Evolutionary conservation across 2,329 filamentous ascomycete species (phyloP).

Genomic region (Penicillium thymicola): DNA sequence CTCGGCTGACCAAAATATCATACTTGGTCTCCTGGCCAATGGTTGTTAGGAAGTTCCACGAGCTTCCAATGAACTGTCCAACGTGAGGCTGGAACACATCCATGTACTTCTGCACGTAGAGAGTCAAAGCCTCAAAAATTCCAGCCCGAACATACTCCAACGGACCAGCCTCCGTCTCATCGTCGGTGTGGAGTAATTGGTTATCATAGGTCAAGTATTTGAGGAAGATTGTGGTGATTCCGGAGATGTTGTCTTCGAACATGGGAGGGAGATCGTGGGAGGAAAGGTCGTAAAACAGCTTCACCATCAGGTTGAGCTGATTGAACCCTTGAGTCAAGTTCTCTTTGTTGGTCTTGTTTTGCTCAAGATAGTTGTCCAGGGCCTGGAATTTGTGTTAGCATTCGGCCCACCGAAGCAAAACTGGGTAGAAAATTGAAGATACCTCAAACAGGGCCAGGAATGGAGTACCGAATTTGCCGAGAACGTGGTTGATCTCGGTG

Average conservation of each 20-base stretch:
- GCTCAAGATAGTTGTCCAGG: conserved; percentile 59
- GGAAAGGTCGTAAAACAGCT: conserved; percentile 94
- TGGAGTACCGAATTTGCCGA: conserved; percentile 76
- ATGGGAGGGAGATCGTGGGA: conserved; percentile 92
- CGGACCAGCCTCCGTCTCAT: conserved; percentile 82
- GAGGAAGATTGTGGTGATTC: conserved; percentile 75
- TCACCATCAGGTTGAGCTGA: conserved; percentile 81
- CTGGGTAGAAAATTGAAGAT: conserved; percentile 28
- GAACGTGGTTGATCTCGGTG: conserved; percentile 93
- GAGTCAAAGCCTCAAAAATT: conserved; percentile 84
- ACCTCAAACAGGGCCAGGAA: conserved; percentile 78
- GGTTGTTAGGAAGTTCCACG: conserved; percentile 85
- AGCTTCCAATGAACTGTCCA: conserved; percentile 79
- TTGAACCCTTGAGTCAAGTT: conserved; percentile 75
- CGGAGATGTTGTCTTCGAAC: conserved; percentile 82
- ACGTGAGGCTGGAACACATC: conserved; percentile 84
- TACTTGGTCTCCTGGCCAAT: conserved; percentile 87
- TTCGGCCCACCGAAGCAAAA: background rate
- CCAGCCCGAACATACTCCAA: conserved; percentile 86
- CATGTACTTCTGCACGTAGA: conserved; percentile 93
- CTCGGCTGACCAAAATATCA: conserved; percentile 90
- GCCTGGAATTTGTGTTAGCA: conserved; percentile 34
- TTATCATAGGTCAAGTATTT: conserved; percentile 94
- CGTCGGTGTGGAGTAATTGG: conserved; percentile 73
- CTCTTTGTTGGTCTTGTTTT: conserved; percentile 71